Base-by-base conservation (phyloP, 257 asterid genomes). In the Fraxinus cuspidata region DNA sequence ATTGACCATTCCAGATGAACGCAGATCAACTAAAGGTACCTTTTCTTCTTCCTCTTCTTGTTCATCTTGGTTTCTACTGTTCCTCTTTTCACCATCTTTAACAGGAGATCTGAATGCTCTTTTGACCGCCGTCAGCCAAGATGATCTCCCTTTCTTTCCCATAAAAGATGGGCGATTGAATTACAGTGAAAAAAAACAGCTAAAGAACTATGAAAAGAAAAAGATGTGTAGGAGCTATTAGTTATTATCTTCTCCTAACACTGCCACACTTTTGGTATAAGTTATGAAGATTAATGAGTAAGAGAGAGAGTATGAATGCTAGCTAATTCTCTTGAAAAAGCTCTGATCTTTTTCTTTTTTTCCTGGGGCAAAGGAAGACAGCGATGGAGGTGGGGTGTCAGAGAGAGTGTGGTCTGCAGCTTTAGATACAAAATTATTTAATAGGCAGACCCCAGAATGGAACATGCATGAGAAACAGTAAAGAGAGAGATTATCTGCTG, bases 41-140 rank as follows among this genome's bases (percentile, higher is more conserved):
- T 83, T 86, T 47, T 51, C 80, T 28, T 85, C 82, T 63, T 85
- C 87, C n/a, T 81, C 81, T 56, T 80, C 0, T 15, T 47, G 70
- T 7, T 79, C 79, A 71, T 83, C 71, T 40, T 68, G 23, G 34
- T 58, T 79, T 60, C 44, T 76, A n/a, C 60, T 73, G 70, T 74
- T 78, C 15, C 71, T 83, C 9, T 74, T 86, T 29, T 67, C 82
- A 64, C 21, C 49, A 71, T 80, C 89, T 80, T 85, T 85, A 67
- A 70, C 75, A 31, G 89, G 89, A 78, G 89, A 83, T 79, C 89
- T 83, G 67, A 86, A 83, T 3, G 89, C 89, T 72, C 87, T 83
- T 81, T 86, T 86, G 44, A 86, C 89, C 29, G 89, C 89, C 51
- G 84, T 81, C 73, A 86, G 77, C 89, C 89, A 86, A 13, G 89